Conservation (phyloP, 306 rosid species). For the Corylus avellana region DNA sequence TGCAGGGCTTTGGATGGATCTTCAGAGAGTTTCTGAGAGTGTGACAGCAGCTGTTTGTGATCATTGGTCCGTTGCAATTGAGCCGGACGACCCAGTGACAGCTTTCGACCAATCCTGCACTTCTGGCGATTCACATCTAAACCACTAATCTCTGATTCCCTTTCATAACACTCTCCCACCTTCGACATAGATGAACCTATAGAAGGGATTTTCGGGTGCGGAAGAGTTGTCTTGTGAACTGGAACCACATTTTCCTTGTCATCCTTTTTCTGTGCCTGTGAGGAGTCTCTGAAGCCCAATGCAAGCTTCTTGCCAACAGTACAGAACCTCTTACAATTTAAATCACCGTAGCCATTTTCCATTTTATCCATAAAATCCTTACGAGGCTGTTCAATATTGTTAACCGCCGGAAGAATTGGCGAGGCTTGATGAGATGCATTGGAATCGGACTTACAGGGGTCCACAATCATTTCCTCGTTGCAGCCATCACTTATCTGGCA, state of each 20-base stretch:
- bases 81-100: constrained; percentile 11
- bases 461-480: neutral
- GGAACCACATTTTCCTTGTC: constrained; percentile 34
- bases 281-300: constrained; percentile 22
- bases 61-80: constrained; percentile 2
- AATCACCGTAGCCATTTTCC: constrained; percentile 1
- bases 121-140: neutral
- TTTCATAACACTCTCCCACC: constrained; percentile 4
- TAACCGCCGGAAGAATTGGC: neutral
- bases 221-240: constrained; percentile 1
- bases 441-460: neutral
- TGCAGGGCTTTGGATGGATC: constrained; percentile 21
- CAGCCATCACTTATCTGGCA: neutral
- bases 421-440: neutral
- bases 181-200: neutral
- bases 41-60: constrained; percentile 1
- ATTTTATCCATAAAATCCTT: neutral
- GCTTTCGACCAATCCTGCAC: constrained; percentile 13
- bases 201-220: neutral
- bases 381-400: constrained; percentile 1
- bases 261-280: constrained; percentile 12
- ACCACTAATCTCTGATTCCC: neutral
- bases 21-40: constrained; percentile 13
- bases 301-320: constrained; percentile 31
- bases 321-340: constrained; percentile 21